Evolutionary conservation across 192 early-diverging fungal species (phyloP).

Genomic region (Ambispora gerdemannii): DNA sequence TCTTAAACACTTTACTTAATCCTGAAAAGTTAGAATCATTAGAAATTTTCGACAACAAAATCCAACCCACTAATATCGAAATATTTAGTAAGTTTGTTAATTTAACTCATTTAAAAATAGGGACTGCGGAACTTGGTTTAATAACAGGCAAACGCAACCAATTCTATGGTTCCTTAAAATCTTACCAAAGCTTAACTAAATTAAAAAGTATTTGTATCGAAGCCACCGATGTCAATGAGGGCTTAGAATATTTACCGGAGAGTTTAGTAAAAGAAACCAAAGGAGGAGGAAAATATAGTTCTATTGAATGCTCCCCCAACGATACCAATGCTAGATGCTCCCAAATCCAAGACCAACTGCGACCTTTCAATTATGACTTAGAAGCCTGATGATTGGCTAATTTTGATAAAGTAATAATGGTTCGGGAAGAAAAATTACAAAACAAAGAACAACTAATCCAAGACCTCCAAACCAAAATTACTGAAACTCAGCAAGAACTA

Average conservation of each 20-base stretch:
- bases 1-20: constrained; percentile 7
- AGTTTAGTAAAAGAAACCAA: neutral
- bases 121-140: neutral
- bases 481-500: neutral
- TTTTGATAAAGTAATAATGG: too few species aligned
- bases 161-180: constrained; percentile 13
- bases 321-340: constrained; percentile 4
- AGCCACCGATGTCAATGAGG: neutral
- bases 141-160: constrained; percentile 1
- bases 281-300: neutral
- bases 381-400: constrained; percentile 19
- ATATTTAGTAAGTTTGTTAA: constrained; percentile 6
- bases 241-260: constrained; percentile 14
- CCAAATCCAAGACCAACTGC: constrained; percentile 8
- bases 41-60: constrained; percentile 5
- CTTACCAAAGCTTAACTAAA: constrained; percentile 16
- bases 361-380: constrained; percentile 14
- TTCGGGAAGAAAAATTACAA: neutral
- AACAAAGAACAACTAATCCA: neutral
- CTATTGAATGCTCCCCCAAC: constrained; percentile 6
- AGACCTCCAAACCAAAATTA: neutral
- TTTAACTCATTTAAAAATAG: neutral
- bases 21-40: neutral
- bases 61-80: constrained; percentile 9
- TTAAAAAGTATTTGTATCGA: constrained; percentile 17